Conservation (phyloP, 2,329 filamentous ascomycete species). For the Orbilia ellipsospora region DNA sequence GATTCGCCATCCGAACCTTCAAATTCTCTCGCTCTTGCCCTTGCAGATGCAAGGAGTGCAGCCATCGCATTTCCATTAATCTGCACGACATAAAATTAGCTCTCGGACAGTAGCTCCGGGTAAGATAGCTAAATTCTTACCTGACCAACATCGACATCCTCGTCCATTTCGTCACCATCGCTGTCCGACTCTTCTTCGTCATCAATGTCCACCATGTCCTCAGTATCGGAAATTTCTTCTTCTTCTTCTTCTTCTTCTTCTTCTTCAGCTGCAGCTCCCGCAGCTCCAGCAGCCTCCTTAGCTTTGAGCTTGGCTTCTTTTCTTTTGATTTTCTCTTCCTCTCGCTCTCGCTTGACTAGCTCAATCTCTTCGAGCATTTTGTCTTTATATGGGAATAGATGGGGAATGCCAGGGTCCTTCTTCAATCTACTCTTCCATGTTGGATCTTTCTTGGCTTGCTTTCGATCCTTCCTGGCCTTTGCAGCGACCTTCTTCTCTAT, state of each 20-base stretch:
- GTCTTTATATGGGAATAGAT: constrained; percentile 97
- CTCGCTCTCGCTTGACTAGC: constrained; percentile 81
- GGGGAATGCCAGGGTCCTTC: constrained; percentile 98
- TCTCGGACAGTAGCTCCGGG: constrained; percentile 5
- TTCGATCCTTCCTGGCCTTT: constrained; percentile 90
- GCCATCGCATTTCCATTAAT: constrained; percentile 74
- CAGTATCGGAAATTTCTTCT: constrained; percentile 65
- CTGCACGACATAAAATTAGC: constrained; percentile 17
- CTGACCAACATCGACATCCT: constrained; percentile 56
- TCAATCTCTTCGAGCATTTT: constrained; percentile 94
- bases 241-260: constrained; percentile 65
- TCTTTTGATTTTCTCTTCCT: constrained; percentile 78
- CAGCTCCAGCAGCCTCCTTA: constrained; percentile 71
- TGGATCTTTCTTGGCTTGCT: constrained; percentile 93
- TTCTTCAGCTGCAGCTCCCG: constrained; percentile 62
- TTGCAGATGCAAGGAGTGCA: constrained; percentile 85
- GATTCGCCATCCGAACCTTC: constrained; percentile 73
- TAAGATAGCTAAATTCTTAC: constrained; percentile 25
- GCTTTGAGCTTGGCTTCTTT: constrained; percentile 74
- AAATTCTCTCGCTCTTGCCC: constrained; percentile 79
- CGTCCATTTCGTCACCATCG: constrained; percentile 66
- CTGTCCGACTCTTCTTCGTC: constrained; percentile 64
- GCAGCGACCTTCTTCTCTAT: constrained; percentile 91
- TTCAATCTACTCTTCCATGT: constrained; percentile 95
- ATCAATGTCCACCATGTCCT: constrained; percentile 66